A percentile compares a stretch with the other conserved stretches of the same genome.
Conservation (phyloP, 441 rosid species). For the Eruca vesicaria region DNA sequence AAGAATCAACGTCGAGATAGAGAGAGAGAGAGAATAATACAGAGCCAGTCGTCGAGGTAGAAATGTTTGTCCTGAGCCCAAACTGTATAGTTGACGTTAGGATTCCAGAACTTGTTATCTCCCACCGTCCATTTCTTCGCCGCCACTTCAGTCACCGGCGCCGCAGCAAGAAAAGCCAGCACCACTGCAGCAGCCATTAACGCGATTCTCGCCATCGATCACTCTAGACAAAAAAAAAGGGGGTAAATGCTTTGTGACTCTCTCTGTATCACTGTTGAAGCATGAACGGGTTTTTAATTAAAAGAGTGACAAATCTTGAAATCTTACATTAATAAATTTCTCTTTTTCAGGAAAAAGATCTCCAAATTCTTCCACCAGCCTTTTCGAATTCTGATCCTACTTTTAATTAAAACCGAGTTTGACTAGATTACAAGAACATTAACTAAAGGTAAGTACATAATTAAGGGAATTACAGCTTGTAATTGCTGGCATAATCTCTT, state of each 20-base stretch:
- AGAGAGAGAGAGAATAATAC: constrained; percentile 36
- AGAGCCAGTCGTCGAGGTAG: constrained; percentile 92
- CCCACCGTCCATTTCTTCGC: constrained; percentile 77
- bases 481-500: not conserved
- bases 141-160: constrained; percentile 45
- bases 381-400: not conserved
- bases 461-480: not conserved
- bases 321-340: not conserved
- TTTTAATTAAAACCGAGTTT: not conserved
- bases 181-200: constrained; percentile 29
- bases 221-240: constrained; percentile 21
- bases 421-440: not conserved
- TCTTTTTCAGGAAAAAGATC: constrained; percentile 20
- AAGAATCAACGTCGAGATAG: not conserved
- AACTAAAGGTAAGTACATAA: not conserved
- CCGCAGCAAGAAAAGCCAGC: constrained; percentile 34
- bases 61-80: constrained; percentile 85
- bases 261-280: not conserved
- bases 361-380: constrained; percentile 11
- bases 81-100: constrained; percentile 58
- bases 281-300: not conserved
- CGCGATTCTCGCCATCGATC: constrained; percentile 32
- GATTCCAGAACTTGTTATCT: constrained; percentile 56
- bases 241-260: constrained; percentile 8
- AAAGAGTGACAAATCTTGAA: not conserved